These are phyloP conservation scores for Salvia sclarea DNA, from an alignment of 305 asterid species.

Conservation along the genomic window DNA sequence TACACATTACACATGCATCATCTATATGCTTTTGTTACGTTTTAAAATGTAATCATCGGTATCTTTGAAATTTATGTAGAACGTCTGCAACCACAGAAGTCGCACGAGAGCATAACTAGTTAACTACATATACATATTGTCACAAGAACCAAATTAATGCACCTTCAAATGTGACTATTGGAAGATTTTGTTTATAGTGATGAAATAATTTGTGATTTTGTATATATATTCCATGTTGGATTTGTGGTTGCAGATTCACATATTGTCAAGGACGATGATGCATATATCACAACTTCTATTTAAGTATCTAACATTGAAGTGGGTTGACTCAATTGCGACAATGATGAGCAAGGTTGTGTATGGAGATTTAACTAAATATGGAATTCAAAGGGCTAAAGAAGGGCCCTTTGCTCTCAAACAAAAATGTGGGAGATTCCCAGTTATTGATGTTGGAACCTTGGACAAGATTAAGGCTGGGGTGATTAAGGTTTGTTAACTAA, in stretches of 20 bases:
- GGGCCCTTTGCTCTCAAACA: constrained; percentile 55
- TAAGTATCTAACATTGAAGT: constrained; percentile 31
- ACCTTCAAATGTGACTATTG: too few relatives aligned
- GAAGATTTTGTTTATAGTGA: too few relatives aligned
- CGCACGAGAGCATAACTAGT: too few relatives aligned
- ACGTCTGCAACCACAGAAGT: too few relatives aligned
- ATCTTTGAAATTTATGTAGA: too few relatives aligned
- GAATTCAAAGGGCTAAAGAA: constrained; percentile 55
- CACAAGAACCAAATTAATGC: too few relatives aligned
- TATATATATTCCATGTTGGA: neutral
- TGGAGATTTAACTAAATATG: constrained; percentile 56
- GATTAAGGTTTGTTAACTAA: constrained; percentile 59
- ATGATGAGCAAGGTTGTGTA: constrained; percentile 45
- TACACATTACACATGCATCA: too few relatives aligned
- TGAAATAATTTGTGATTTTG: too few relatives aligned
- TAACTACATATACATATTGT: too few relatives aligned
- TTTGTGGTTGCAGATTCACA: constrained; percentile 47
- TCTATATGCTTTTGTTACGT: too few relatives aligned
- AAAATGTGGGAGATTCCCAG: constrained; percentile 65
- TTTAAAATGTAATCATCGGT: too few relatives aligned
- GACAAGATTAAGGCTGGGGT: constrained; percentile 50
- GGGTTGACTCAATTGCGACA: constrained; percentile 42
- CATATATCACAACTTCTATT: constrained; percentile 31
- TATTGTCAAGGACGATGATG: constrained; percentile 48
- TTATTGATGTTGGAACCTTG: constrained; percentile 62